phyloP scores from a whole-genome alignment of 257 asterid species.

The Forsythia viridissima region DNA sequence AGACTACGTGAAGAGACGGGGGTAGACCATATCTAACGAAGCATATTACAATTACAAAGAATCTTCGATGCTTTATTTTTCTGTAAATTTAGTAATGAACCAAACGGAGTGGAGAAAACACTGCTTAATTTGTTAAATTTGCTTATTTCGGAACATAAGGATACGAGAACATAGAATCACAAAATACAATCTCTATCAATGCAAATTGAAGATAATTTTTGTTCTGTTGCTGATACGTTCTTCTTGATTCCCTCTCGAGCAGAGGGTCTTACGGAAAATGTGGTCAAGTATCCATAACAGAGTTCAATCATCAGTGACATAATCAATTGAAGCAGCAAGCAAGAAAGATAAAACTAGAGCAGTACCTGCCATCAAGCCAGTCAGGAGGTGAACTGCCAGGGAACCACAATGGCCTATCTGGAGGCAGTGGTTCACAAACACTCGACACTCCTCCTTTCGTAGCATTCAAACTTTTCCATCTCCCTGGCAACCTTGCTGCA shows the following conservation, averaged over 20 bases:
- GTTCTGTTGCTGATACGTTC: not conserved
- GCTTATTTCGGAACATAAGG: too few relatives aligned
- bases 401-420: slow-evolving; percentile 90
- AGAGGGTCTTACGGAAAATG: too few relatives aligned
- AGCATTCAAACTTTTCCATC: slow-evolving; percentile 43
- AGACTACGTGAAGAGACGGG: too few relatives aligned
- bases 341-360: too few relatives aligned
- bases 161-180: too few relatives aligned
- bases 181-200: too few relatives aligned
- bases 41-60: too few relatives aligned
- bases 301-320: not conserved
- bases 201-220: not conserved
- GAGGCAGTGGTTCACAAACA: slow-evolving; percentile 82
- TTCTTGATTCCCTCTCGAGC: not conserved
- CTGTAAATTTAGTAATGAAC: too few relatives aligned
- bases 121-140: too few relatives aligned
- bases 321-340: not conserved
- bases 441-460: slow-evolving; percentile 69
- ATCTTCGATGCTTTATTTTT: too few relatives aligned
- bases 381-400: slow-evolving; percentile 89
- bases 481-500: slow-evolving; percentile 19
- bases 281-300: too few relatives aligned
- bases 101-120: too few relatives aligned
- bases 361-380: slow-evolving; percentile 89
- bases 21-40: not conserved